A percentile compares a stretch with the other conserved stretches of the same genome.
Conservation (phyloP, 768 basidiomycete genomes). For the Collybia sordida region DNA sequence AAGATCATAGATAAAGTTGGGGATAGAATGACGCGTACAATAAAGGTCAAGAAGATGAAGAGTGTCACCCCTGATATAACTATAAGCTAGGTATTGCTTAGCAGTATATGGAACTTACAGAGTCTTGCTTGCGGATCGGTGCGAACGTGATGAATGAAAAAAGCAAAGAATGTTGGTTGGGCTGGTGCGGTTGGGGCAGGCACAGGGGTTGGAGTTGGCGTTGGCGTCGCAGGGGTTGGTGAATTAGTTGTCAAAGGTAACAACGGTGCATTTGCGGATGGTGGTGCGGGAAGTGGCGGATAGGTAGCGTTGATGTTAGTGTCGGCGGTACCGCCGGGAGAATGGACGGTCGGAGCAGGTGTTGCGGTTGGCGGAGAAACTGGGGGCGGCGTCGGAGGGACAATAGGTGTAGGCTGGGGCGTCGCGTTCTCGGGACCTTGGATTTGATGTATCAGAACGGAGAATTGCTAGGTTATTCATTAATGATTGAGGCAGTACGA, state of each 20-base stretch:
- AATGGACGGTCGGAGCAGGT: not conserved
- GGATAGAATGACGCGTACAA: conserved; percentile 73
- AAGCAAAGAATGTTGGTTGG: conserved; percentile 42
- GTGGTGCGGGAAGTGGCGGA: conserved; percentile 20
- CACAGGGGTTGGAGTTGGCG: conserved; percentile 23
- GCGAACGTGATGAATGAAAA: conserved; percentile 57
- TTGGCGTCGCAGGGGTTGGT: conserved; percentile 14
- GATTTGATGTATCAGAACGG: conserved; percentile 75
- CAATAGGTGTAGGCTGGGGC: conserved; percentile 19
- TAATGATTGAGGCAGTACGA: not conserved
- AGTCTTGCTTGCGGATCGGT: conserved; percentile 71
- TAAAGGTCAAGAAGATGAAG: conserved; percentile 66
- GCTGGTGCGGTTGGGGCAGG: conserved; percentile 11
- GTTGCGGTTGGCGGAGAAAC: conserved; percentile 14
- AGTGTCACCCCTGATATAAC: conserved; percentile 56
- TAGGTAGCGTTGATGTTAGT: conserved; percentile 11
- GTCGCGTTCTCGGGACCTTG: conserved; percentile 71
- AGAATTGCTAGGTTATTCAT: conserved; percentile 66
- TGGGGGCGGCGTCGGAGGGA: conserved; percentile 26
- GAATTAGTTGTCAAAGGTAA: conserved; percentile 13
- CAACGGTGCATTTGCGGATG: conserved; percentile 7
- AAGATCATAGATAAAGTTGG: conserved; percentile 65
- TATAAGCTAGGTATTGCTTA: conserved; percentile 5
- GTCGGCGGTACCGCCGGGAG: not conserved
- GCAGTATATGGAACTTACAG: conserved; percentile 45